These are phyloP conservation scores for Alternaria conjuncta DNA, from an alignment of 2,329 filamentous ascomycete species.

Conservation along the genomic window DNA sequence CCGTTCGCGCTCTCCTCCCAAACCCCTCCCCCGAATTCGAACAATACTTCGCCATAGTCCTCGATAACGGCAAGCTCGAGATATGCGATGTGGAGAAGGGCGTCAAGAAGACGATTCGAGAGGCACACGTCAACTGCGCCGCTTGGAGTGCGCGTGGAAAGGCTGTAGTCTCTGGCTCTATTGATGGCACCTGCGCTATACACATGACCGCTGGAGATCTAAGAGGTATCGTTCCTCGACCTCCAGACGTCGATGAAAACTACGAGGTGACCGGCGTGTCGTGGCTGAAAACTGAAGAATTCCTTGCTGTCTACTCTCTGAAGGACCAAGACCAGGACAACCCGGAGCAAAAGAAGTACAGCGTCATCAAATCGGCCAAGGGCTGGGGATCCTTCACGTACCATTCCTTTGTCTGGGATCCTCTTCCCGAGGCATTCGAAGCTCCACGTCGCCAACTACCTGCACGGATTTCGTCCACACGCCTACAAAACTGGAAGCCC, in stretches of 20 bases:
- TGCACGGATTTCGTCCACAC: constrained; percentile 78
- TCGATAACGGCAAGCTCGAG: constrained; percentile 78
- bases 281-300: constrained; percentile 89
- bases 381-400: constrained; percentile 68
- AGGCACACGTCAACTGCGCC: constrained; percentile 78
- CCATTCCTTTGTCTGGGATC: constrained; percentile 70
- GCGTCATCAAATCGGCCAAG: constrained; percentile 71
- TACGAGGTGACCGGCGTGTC: constrained; percentile 75
- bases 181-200: constrained; percentile 79
- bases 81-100: constrained; percentile 80
- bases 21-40: constrained; percentile 79
- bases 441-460: constrained; percentile 65
- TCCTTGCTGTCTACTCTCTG: constrained; percentile 72
- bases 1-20: constrained; percentile 75
- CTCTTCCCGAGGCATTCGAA: constrained; percentile 31
- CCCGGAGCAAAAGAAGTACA: constrained; percentile 72
- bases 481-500: constrained; percentile 81
- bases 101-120: constrained; percentile 61
- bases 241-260: constrained; percentile 68
- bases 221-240: constrained; percentile 80
- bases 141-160: constrained; percentile 95
- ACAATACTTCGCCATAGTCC: constrained; percentile 80
- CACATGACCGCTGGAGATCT: constrained; percentile 80
- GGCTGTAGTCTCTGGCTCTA: constrained; percentile 85
- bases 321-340: constrained; percentile 53